These are phyloP conservation scores for Prunella vulgaris DNA, from an alignment of 257 asterid genomes.

Conservation along the genomic window DNA sequence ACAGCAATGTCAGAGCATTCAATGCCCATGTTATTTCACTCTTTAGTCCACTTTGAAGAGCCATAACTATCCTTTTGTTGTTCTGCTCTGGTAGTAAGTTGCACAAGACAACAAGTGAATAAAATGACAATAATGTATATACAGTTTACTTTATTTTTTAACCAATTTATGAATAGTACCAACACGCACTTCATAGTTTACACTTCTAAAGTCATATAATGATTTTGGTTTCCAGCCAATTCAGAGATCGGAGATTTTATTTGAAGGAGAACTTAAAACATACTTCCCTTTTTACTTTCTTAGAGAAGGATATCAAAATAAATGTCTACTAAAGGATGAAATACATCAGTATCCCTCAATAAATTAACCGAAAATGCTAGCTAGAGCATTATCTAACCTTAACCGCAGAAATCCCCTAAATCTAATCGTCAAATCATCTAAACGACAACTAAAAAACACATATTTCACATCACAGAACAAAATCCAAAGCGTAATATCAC, in stretches of 20 bases:
- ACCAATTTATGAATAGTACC: neutral
- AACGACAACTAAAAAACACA: neutral
- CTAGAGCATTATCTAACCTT: neutral
- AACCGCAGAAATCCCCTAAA: conserved; percentile 3
- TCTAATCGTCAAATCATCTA: neutral
- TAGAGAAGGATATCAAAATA: neutral
- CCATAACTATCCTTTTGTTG: conserved; percentile 84
- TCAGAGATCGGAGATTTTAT: neutral
- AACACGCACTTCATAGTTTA: neutral
- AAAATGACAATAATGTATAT: neutral
- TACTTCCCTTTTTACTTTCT: neutral
- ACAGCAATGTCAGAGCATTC: conserved; percentile 87
- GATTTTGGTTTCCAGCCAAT: neutral
- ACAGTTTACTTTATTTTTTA: too few species aligned
- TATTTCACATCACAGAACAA: neutral
- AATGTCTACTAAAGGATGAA: neutral
- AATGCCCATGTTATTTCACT: conserved; percentile 97
- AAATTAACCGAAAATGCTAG: conserved; percentile 9
- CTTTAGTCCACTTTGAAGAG: conserved; percentile 98
- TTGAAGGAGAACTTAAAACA: neutral
- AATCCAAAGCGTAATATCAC: conserved; percentile 5
- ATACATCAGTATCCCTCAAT: neutral
- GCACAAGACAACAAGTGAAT: conserved; percentile 17
- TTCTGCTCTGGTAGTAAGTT: conserved; percentile 71
- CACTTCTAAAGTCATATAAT: neutral